These are phyloP conservation scores for Curvularia sp. DNA, from an alignment of 2,329 filamentous ascomycete genomes.

Conservation along the genomic window DNA sequence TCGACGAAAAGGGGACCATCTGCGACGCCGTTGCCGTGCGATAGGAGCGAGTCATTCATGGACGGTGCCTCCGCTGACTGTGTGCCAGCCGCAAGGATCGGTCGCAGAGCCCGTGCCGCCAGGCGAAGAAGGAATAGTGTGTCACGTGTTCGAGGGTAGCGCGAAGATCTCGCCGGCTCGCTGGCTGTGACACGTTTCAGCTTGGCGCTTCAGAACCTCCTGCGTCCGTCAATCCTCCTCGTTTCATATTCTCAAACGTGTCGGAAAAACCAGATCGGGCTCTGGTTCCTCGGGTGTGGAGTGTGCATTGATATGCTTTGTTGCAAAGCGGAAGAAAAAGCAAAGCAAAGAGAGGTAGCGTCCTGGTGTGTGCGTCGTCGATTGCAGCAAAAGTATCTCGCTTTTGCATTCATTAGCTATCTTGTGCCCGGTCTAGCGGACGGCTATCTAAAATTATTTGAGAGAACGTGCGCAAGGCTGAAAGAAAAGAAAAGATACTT, in stretches of 20 bases:
- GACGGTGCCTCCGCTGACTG: conserved; percentile 13
- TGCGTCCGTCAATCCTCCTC: conserved; percentile 16
- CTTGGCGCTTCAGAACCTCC: conserved; percentile 25
- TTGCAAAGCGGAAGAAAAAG: neutral
- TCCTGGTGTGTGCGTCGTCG: neutral
- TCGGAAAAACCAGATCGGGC: conserved; percentile 13
- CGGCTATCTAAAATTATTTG: conserved; percentile 12
- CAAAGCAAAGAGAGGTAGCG: neutral
- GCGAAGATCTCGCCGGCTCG: conserved; percentile 6
- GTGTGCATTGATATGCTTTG: neutral
- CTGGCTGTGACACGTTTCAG: conserved; percentile 22
- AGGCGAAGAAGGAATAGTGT: conserved; percentile 16
- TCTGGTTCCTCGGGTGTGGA: neutral
- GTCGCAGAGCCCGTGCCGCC: conserved; percentile 14
- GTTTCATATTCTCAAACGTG: conserved; percentile 24
- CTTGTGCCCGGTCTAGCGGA: conserved; percentile 1
- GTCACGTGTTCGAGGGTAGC: conserved; percentile 19
- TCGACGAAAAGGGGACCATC: conserved; percentile 21
- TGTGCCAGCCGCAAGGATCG: conserved; percentile 17
- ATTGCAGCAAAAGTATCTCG: neutral
- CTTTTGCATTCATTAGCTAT: conserved; percentile 3
- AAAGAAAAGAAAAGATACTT: conserved; percentile 1
- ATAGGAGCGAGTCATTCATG: conserved; percentile 21
- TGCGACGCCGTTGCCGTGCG: conserved; percentile 20
- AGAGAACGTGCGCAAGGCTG: neutral